Evolutionary conservation across 1,284 basidiomycete genomes (phyloP).

Genomic region (Ganoderma meredithae): DNA sequence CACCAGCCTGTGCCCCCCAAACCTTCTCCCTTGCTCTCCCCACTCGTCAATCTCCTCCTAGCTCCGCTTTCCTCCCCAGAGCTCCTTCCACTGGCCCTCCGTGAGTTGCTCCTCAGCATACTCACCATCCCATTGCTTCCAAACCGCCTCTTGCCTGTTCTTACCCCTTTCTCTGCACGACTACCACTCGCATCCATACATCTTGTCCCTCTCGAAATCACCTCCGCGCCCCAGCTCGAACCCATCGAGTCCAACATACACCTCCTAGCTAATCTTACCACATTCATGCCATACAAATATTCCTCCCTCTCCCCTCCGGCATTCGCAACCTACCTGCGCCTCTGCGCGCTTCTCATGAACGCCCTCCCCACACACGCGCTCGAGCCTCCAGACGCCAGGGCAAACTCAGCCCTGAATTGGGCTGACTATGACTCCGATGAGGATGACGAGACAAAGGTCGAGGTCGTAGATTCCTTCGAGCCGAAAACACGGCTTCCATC

Average conservation of each 20-base stretch:
- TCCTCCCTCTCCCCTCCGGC: conserved; percentile 50
- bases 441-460: conserved; percentile 45
- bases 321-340: conserved; percentile 60
- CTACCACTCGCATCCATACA: conserved; percentile 53
- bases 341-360: conserved; percentile 60
- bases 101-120: conserved; percentile 54
- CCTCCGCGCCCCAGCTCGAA: conserved; percentile 29
- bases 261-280: conserved; percentile 69
- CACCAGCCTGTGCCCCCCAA: conserved; percentile 51
- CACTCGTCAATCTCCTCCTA: conserved; percentile 51
- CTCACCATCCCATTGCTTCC: conserved; percentile 71
- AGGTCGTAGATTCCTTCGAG: conserved; percentile 49
- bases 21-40: conserved; percentile 48
- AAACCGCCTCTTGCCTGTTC: conserved; percentile 68
- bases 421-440: conserved; percentile 51
- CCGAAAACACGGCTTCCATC: conserved; percentile 44
- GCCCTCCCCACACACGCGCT: conserved; percentile 60
- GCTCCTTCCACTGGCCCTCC: conserved; percentile 38
- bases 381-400: conserved; percentile 48
- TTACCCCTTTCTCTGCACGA: conserved; percentile 52
- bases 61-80: conserved; percentile 46
- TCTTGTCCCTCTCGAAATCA: conserved; percentile 40
- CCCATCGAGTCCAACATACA: conserved; percentile 53
- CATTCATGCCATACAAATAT: conserved; percentile 67
- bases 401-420: conserved; percentile 33